Conservation (phyloP, 2,329 filamentous ascomycete genomes). For the Acephala macrosclerotiorum region DNA sequence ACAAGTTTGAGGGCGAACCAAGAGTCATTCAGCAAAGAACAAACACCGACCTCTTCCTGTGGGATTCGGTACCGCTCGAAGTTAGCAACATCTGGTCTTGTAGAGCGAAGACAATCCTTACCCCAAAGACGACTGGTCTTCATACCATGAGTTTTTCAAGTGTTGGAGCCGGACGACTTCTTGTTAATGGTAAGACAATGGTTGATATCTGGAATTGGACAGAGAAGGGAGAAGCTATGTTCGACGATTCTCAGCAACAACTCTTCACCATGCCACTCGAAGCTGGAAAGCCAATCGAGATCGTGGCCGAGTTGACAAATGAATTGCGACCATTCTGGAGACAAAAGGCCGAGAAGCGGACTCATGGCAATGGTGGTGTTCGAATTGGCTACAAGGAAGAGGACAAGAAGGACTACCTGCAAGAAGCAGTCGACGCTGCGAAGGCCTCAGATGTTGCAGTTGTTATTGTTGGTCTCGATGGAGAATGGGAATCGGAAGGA, state of each 20-base stretch:
- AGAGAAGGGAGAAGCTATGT: constrained; percentile 75
- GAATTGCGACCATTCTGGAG: constrained; percentile 68
- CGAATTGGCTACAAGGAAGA: constrained; percentile 75
- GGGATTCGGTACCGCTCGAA: constrained; percentile 71
- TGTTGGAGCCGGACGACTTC: constrained; percentile 69
- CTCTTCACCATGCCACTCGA: constrained; percentile 66
- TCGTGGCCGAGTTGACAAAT: constrained; percentile 71
- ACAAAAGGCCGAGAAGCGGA: constrained; percentile 62
- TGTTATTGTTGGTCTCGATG: constrained; percentile 73
- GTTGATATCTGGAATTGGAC: constrained; percentile 75
- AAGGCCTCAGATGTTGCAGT: constrained; percentile 70
- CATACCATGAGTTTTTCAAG: constrained; percentile 74
- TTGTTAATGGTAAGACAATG: constrained; percentile 63
- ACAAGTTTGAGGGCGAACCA: constrained; percentile 66
- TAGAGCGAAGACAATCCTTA: constrained; percentile 60
- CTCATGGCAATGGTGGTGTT: constrained; percentile 74
- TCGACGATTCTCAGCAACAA: constrained; percentile 71
- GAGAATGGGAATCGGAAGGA: constrained; percentile 79
- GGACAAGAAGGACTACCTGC: constrained; percentile 65
- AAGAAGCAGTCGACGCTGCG: constrained; percentile 69
- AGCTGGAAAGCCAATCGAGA: constrained; percentile 64
- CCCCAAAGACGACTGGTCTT: constrained; percentile 63
- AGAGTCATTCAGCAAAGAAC: constrained; percentile 63
- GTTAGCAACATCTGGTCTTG: constrained; percentile 68
- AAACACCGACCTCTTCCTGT: constrained; percentile 73